Percentiles rank a stretch among this genome's conserved stretches.
These are phyloP conservation scores for Crucibulum laeve DNA, from an alignment of 768 basidiomycete species.

Conservation along the genomic window DNA sequence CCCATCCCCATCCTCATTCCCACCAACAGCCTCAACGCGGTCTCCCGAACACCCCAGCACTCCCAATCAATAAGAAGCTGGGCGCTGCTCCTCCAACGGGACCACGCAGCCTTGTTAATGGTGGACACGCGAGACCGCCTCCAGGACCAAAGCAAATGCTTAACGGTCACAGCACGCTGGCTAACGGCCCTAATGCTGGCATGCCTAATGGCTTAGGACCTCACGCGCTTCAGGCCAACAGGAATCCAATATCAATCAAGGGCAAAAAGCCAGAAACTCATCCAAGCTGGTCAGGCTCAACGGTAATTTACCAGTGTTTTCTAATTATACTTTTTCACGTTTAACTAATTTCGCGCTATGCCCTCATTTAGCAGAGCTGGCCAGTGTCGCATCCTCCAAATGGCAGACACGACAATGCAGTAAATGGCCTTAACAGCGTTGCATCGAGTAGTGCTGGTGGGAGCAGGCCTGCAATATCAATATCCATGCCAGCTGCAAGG, in stretches of 20 bases:
- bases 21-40: constrained; percentile 13
- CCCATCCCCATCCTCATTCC: constrained; percentile 17
- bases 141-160: constrained; percentile 36
- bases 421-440: constrained; percentile 12
- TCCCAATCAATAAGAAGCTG: constrained; percentile 30
- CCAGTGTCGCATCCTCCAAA: constrained; percentile 22
- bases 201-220: constrained; percentile 17
- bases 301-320: constrained; percentile 19
- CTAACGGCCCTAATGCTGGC: constrained; percentile 11
- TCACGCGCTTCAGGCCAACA: constrained; percentile 22
- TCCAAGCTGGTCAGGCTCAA: constrained; percentile 10
- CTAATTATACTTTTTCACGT: background rate
- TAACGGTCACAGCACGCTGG: constrained; percentile 29
- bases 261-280: constrained; percentile 28
- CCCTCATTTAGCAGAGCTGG: constrained; percentile 15
- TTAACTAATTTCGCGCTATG: background rate
- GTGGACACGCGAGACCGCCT: constrained; percentile 20
- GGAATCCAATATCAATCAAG: constrained; percentile 32
- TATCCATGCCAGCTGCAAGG: constrained; percentile 12
- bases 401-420: constrained; percentile 17
- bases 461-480: constrained; percentile 21
- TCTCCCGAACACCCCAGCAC: constrained; percentile 10
- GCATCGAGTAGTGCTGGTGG: constrained; percentile 10
- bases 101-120: constrained; percentile 54
- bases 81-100: constrained; percentile 61